These are phyloP conservation scores for Grifola frondosa DNA, from an alignment of 1,284 basidiomycete species.

Conservation along the genomic window DNA sequence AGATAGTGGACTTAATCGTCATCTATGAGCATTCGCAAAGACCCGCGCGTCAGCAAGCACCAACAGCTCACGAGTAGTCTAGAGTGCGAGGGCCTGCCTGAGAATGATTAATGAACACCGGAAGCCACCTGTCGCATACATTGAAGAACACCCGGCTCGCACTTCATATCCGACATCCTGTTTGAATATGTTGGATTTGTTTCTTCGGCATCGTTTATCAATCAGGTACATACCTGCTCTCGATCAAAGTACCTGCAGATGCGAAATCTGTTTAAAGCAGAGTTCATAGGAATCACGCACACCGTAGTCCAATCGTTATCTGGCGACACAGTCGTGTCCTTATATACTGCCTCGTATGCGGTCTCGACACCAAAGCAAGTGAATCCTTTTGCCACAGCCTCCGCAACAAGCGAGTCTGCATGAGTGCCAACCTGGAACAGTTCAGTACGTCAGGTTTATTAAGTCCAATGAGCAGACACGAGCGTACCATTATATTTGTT, in stretches of 20 bases:
- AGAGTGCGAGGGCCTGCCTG: slow-evolving; percentile 76
- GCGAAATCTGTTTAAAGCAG: no score
- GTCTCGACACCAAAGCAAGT: slow-evolving; percentile 57
- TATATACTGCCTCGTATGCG: slow-evolving; percentile 73
- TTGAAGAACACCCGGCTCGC: slow-evolving; percentile 68
- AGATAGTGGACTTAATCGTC: slow-evolving; percentile 74
- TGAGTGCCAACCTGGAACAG: slow-evolving; percentile 68
- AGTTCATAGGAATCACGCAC: slow-evolving; percentile 41
- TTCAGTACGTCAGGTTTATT: no score
- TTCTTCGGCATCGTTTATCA: no score
- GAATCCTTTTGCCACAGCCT: slow-evolving; percentile 66
- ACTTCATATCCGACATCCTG: slow-evolving; percentile 82
- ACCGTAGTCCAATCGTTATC: slow-evolving; percentile 51
- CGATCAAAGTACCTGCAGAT: slow-evolving; percentile 63
- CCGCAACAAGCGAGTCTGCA: slow-evolving; percentile 75
- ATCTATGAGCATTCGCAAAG: slow-evolving; percentile 49
- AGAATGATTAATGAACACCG: slow-evolving; percentile 73
- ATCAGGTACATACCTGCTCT: slow-evolving; percentile 51
- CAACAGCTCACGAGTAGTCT: slow-evolving; percentile 73
- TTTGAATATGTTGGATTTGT: no score
- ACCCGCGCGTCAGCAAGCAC: slow-evolving; percentile 28
- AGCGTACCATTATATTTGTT: slow-evolving; percentile 73
- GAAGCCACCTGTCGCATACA: slow-evolving; percentile 69
- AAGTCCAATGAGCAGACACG: no score
- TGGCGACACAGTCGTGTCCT: slow-evolving; percentile 69